Conservation (phyloP, 768 basidiomycete genomes). For the Kwoniella sp. region DNA sequence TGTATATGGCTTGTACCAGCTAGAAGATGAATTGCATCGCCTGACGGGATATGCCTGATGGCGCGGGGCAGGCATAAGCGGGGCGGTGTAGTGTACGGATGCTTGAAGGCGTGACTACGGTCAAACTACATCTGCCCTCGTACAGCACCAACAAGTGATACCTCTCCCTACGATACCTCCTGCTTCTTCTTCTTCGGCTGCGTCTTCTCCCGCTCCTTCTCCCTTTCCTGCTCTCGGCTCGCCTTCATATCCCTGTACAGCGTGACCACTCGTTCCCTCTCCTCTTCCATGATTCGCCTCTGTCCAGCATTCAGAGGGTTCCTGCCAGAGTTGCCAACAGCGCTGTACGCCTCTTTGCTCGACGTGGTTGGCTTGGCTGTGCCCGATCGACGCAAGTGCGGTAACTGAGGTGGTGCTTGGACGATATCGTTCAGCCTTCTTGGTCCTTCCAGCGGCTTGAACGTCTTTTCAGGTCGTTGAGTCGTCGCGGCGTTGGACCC, state of each 20-base stretch:
- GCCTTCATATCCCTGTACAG: slow-evolving; percentile 49
- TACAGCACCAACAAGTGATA: too few relatives aligned
- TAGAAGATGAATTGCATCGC: slow-evolving; percentile 6
- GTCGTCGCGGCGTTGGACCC: background rate
- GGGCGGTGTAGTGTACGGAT: too few relatives aligned
- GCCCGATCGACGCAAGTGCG: slow-evolving; percentile 22
- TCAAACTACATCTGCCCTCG: too few relatives aligned
- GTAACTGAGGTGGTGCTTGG: slow-evolving; percentile 43
- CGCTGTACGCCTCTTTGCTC: slow-evolving; percentile 14
- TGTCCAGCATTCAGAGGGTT: slow-evolving; percentile 41
- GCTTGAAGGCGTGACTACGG: too few relatives aligned
- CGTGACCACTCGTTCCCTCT: slow-evolving; percentile 45
- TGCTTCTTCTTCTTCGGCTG: background rate
- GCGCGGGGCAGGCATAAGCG: too few relatives aligned
- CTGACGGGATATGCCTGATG: too few relatives aligned
- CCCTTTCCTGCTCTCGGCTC: slow-evolving; percentile 25
- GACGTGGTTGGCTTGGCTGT: slow-evolving; percentile 2
- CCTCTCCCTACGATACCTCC: too few relatives aligned
- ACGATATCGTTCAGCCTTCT: slow-evolving; percentile 43
- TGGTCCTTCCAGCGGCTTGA: slow-evolving; percentile 23
- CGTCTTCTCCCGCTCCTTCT: slow-evolving; percentile 10
- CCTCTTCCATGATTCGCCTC: slow-evolving; percentile 43
- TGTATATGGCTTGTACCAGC: slow-evolving; percentile 1
- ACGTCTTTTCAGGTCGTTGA: slow-evolving; percentile 20
- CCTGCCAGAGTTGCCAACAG: slow-evolving; percentile 19